Evolutionary conservation across 768 basidiomycete genomes (phyloP), one percentile per base, ranked within the genome.

Genomic region (Cystobasidiopsis lactophilus): DNA sequence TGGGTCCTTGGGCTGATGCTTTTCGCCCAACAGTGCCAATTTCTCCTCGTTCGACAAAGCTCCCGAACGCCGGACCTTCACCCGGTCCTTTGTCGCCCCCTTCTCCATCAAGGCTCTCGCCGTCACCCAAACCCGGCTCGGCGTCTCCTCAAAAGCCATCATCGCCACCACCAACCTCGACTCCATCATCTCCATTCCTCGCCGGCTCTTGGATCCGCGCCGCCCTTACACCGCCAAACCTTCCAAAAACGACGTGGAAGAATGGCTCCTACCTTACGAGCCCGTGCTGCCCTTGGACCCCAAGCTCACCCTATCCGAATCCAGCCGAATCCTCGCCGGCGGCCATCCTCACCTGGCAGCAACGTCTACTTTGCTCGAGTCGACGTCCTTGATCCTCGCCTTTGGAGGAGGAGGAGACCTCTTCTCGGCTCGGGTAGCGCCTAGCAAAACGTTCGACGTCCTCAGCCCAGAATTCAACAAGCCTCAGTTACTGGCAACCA

Each of bases 391-490:
- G 5, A 75, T 95, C 26, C 77, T 95, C 62, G 76, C 78, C 1
- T 78, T 79, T 60, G 33, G 33, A 7, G 72, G 88, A 7, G 89
- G 91, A 3, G 72, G 88, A 7, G 91, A 96, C 67, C 71, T 95
- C 58, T 95, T 95, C 73, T 69, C 78, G 26, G 84, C 84, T 11
- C 75, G 85, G 16, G 73, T 84, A 3, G 75, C 82, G 37, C 85
- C 89, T 1, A 88, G 85, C 11, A 77, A 76, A 38, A 85, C 85
- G 19, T 96, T 96, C 61, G 91, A 96, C 63, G 78, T 93, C 24
- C 74, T 96, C 7, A 84, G 75, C 60, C 82, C 88, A 65, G 78
- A 72, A 62, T 96, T 96, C 67, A 95, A 95, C 70, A 93, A 95
- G 70, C 72, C 69, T 1, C 91, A 96, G 66, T 71, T 96, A 23